Evolutionary conservation across 257 asterid species (phyloP).

Genomic region (Thymus quinquecostatus): DNA sequence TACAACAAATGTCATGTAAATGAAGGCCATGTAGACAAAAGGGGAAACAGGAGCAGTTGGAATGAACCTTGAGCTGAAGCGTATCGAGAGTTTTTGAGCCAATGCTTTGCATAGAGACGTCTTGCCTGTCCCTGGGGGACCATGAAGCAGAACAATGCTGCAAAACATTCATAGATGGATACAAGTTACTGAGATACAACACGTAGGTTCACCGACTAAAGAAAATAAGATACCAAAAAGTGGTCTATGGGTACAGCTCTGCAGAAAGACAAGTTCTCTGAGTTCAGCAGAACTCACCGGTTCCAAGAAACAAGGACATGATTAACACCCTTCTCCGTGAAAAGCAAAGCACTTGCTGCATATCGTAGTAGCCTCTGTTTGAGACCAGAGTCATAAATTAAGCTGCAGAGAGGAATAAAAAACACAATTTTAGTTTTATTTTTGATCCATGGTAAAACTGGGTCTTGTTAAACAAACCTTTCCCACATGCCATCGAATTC

Average conservation of each 20-base stretch:
- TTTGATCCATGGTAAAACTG: constrained; percentile 18
- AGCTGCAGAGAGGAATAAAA: constrained; percentile 64
- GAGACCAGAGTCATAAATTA: constrained; percentile 92
- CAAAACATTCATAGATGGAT: constrained; percentile 35
- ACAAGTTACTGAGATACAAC: constrained; percentile 23
- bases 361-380: constrained; percentile 90
- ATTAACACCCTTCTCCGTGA: constrained; percentile 96
- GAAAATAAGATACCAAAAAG: constrained; percentile 7
- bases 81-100: constrained; percentile 94
- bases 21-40: constrained; percentile 24
- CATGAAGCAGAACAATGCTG: constrained; percentile 97
- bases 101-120: constrained; percentile 97
- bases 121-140: constrained; percentile 99
- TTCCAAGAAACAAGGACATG: constrained; percentile 97
- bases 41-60: constrained; percentile 11
- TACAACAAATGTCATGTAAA: constrained; percentile 32
- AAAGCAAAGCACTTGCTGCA: constrained; percentile 97
- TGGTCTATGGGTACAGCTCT: neutral
- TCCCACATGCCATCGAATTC: constrained; percentile 99
- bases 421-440: constrained; percentile 27
- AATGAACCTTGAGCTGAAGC: constrained; percentile 79
- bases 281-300: constrained; percentile 54
- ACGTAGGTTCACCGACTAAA: constrained; percentile 16
- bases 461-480: constrained; percentile 57
- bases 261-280: neutral